Evolutionary conservation across 2,329 filamentous ascomycete genomes (phyloP).

Genomic region (Teratosphaeria epicoccoides): DNA sequence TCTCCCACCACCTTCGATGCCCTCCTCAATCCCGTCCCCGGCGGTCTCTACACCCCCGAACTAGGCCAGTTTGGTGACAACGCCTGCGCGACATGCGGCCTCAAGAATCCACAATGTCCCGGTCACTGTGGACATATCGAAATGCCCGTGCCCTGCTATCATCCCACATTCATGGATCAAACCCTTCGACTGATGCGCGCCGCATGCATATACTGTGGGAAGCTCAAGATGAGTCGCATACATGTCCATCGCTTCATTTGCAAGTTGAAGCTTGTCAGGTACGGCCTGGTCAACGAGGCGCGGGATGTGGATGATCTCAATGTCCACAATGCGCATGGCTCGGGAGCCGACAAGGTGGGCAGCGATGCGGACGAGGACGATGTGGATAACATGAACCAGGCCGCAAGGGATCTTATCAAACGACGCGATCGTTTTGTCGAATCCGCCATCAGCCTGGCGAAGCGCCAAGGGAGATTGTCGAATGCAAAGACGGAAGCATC

Average conservation of each 20-base stretch:
- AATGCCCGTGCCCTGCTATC: slow-evolving; percentile 84
- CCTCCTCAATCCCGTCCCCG: slow-evolving; percentile 76
- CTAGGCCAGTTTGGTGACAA: slow-evolving; percentile 82
- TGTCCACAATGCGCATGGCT: slow-evolving; percentile 18
- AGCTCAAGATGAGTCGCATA: slow-evolving; percentile 66
- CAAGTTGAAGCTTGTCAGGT: slow-evolving; percentile 74
- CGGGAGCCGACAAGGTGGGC: slow-evolving; percentile 24
- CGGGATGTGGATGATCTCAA: slow-evolving; percentile 38
- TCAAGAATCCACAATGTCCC: slow-evolving; percentile 66
- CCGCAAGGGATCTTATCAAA: slow-evolving; percentile 46
- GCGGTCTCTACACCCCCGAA: slow-evolving; percentile 85
- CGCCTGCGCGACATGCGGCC: slow-evolving; percentile 81
- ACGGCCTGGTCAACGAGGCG: slow-evolving; percentile 66
- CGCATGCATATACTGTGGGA: slow-evolving; percentile 84
- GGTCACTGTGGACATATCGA: slow-evolving; percentile 95
- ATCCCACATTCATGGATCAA: slow-evolving; percentile 94
- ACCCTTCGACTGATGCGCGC: slow-evolving; percentile 73
- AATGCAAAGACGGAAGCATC: slow-evolving; percentile 72
- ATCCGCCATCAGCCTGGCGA: slow-evolving; percentile 53
- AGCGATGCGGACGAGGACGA: slow-evolving; percentile 7
- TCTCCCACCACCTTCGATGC: slow-evolving; percentile 92
- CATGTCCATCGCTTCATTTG: slow-evolving; percentile 71
- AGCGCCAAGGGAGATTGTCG: slow-evolving; percentile 36
- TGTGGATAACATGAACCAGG: slow-evolving; percentile 41
- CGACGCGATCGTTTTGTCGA: slow-evolving; percentile 60